phyloP scores from a whole-genome alignment of 768 basidiomycete genomes.

The Suillus decipiens region DNA sequence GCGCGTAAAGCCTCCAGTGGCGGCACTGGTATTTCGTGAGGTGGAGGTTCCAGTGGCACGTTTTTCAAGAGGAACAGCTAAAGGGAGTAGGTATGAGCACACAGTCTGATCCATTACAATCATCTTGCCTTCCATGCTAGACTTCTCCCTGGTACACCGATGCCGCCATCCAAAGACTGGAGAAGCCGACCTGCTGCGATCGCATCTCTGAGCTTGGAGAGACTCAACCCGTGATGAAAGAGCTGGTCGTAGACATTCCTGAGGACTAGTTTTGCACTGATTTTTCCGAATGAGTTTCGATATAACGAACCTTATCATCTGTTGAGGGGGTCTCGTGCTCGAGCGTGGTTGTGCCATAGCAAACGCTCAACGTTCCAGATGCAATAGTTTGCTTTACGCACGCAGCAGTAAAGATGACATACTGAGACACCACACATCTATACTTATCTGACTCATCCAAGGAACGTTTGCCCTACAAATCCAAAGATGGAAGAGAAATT shows the following conservation, averaged over 20 bases:
- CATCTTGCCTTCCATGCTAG: slow-evolving; percentile 75
- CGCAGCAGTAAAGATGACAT: not conserved
- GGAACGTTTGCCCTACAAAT: not conserved
- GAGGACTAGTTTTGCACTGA: slow-evolving; percentile 1
- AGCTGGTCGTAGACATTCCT: slow-evolving; percentile 46
- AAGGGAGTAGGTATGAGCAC: slow-evolving; percentile 24
- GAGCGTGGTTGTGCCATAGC: slow-evolving; percentile 25
- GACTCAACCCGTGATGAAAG: slow-evolving; percentile 53
- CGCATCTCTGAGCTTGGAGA: slow-evolving; percentile 69
- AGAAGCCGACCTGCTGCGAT: slow-evolving; percentile 64
- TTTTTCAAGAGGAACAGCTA: slow-evolving; percentile 71
- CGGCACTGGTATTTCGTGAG: slow-evolving; percentile 40
- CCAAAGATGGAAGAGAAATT: slow-evolving; percentile 10
- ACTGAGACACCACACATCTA: not conserved
- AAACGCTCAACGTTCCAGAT: slow-evolving; percentile 3
- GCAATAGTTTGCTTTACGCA: not conserved
- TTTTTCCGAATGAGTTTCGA: not conserved
- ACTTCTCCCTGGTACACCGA: slow-evolving; percentile 71
- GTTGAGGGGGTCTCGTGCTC: slow-evolving; percentile 24
- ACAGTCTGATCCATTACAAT: slow-evolving; percentile 14
- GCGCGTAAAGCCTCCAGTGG: slow-evolving; percentile 43
- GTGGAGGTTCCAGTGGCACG: slow-evolving; percentile 53
- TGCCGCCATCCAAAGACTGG: slow-evolving; percentile 37
- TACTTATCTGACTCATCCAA: not conserved
- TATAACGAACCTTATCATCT: slow-evolving; percentile 27